Evolutionary conservation across 2,329 filamentous ascomycete species (phyloP).

Genomic region (Pseudogymnoascus sp.): DNA sequence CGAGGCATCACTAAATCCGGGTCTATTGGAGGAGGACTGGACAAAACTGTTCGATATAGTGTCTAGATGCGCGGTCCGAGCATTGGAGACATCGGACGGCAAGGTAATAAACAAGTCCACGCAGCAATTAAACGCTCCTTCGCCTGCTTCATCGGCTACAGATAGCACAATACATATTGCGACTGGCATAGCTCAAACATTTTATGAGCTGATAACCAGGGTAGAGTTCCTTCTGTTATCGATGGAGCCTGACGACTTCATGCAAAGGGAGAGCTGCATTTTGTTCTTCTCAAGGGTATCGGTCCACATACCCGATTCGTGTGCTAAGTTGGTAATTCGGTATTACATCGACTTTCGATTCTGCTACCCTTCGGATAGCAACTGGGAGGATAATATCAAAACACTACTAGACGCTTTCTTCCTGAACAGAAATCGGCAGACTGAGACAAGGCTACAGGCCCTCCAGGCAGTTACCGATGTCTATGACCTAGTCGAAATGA

Average conservation of each 20-base stretch:
- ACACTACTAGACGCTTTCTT: conserved; percentile 57
- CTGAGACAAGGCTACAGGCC: conserved; percentile 54
- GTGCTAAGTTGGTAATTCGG: conserved; percentile 55
- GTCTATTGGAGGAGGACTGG: conserved; percentile 61
- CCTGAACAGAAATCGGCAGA: conserved; percentile 51
- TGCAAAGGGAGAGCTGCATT: conserved; percentile 60
- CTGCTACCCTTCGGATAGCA: conserved; percentile 62
- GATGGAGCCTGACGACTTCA: conserved; percentile 42
- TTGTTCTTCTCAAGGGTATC: conserved; percentile 58
- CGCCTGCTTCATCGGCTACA: conserved; percentile 12
- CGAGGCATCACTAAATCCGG: conserved; percentile 43
- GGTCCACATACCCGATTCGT: conserved; percentile 54
- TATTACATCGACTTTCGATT: conserved; percentile 62
- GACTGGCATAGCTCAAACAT: conserved; percentile 23
- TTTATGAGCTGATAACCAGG: conserved; percentile 25
- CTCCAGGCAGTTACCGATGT: conserved; percentile 49
- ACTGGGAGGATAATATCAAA: conserved; percentile 58
- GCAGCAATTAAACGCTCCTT: conserved; percentile 13
- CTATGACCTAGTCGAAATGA: conserved; percentile 38
- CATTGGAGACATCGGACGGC: conserved; percentile 25
- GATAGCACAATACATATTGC: conserved; percentile 19
- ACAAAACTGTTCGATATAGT: conserved; percentile 52
- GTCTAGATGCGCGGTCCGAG: conserved; percentile 39
- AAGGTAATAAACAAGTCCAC: conserved; percentile 18
- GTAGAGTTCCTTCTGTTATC: conserved; percentile 30